phyloP scores from a whole-genome alignment of 169 alveolate genomes.

The Plasmodium inui region DNA sequence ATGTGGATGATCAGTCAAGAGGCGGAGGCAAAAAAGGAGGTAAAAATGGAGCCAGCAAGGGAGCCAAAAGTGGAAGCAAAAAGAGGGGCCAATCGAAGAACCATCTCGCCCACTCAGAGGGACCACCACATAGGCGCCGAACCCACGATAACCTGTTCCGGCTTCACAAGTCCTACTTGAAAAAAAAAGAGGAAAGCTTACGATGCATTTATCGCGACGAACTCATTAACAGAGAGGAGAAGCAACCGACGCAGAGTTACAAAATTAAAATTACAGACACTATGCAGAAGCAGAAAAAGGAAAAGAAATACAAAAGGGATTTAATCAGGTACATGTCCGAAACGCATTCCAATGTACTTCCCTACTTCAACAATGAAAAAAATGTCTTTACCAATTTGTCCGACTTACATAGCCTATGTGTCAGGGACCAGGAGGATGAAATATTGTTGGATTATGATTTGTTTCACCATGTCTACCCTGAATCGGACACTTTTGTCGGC shows the following conservation, averaged over 20 bases:
- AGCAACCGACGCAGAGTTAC: not conserved
- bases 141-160: not conserved
- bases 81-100: not conserved
- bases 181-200: conserved; percentile 29
- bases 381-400: conserved; percentile 1
- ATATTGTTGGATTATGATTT: not conserved
- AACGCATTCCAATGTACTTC: conserved; percentile 15
- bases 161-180: conserved; percentile 42
- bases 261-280: conserved; percentile 16
- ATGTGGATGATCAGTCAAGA: not conserved
- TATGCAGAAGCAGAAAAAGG: conserved; percentile 20
- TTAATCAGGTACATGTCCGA: conserved; percentile 29
- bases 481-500: not conserved
- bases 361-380: conserved; percentile 8
- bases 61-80: too few relatives aligned
- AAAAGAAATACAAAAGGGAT: conserved; percentile 23
- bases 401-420: conserved; percentile 20
- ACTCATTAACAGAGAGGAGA: not conserved
- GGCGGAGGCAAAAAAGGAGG: not conserved
- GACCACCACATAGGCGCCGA: not conserved
- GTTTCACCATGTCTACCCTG: conserved; percentile 4
- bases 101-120: not conserved
- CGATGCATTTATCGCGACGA: conserved; percentile 12
- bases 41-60: not conserved
- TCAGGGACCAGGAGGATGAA: not conserved